Base-by-base conservation (phyloP, 1,284 basidiomycete species). In the Leccinum cinnamomeum region DNA sequence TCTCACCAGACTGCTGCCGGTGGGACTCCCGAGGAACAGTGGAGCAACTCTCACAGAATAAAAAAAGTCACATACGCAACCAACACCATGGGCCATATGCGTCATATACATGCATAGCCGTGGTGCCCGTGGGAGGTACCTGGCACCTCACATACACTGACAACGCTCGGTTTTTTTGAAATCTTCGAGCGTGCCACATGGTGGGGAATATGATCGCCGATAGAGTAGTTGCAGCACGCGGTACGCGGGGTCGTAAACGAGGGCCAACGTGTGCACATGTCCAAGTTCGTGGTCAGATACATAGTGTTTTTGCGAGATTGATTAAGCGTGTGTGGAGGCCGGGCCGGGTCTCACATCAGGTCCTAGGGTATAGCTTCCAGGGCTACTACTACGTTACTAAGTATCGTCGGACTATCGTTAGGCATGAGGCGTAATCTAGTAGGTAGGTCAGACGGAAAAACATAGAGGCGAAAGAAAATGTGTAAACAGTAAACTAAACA, bases 361-460 rank as follows among this genome's bases (percentile, higher is more conserved):
- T 48, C 46, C 46, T 48, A 20, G 44, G 18, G 18, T 20, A 46
- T 46, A 3, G 44, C 16, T 46, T 46, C 41, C 44, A 46, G 44
- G 44, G 16, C 18, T 46, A 46, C 44, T 46, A 46, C 44, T 7
- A 46, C 44, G 11, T 46, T 46, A 46, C 44, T 14, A 14, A 23
- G 46, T 48, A 20, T 48, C 46, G n/a, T 48, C 46, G 46, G 18
- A 48, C 7, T 48, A 48, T 48, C 46, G 46, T 48, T 23, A 23
- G 20, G 46, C 46, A 23, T 48, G 20, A 48, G 18, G 20, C 6
- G 7, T 66, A 70, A 58, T 66, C 20, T 70, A 39, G 14, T 39
- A 70, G 14, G 44, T 51, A 25, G 46, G 10, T 37, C 50, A 18
- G 16, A 30, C 14, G 12, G 56, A 57, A 23, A n/a, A 30, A 48